Base-by-base conservation (phyloP, 805 yeast species). In the Monosporozyma servazzii region DNA sequence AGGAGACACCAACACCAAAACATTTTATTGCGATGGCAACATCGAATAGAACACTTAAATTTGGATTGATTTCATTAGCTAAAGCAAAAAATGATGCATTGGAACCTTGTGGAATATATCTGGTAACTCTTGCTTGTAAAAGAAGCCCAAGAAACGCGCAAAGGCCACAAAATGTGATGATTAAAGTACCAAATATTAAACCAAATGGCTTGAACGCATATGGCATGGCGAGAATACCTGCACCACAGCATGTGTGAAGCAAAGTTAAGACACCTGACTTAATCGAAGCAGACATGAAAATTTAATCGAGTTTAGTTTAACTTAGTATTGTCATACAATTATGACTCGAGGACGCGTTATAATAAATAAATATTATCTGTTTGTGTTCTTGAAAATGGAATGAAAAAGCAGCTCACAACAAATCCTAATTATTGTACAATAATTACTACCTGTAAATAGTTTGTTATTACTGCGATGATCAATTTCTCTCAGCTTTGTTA, bases 151-250 rank as follows among this genome's bases (percentile, higher is more conserved):
- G 29, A 41, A 62, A 45, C 1, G 69, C 58, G 51, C 65, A 66
- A 5, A 57, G 17, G 2, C 67, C 68, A 50, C 69, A 61, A 21
- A 65, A 46, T 4, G 60, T 48, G 5, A 65, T 52, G 54, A 61
- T 56, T 6, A 56, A 4, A 8, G 64, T 42, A 7, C 68, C 69
- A 4, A 56, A 57, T 5, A 63, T 21, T 9, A 67, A 52, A 18
- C 71, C 71, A 50, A 64, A 66, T 11, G 71, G 67, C 45, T 58
- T 62, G 67, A 84, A 81, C 1, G 88, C 86, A 54, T 74, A 81
- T 0, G 93, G 90, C 70, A 86, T 78, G 13, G 90, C 88, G 23
- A 86, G 73, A 42, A 85, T 71, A 1, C 95, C 95, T 0, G 93
- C 88, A 8, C 71, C 71, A 39, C 71, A 65, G 15, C 70, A 68